phyloP scores from a whole-genome alignment of 768 basidiomycete species.

The Podaxis sp. region DNA sequence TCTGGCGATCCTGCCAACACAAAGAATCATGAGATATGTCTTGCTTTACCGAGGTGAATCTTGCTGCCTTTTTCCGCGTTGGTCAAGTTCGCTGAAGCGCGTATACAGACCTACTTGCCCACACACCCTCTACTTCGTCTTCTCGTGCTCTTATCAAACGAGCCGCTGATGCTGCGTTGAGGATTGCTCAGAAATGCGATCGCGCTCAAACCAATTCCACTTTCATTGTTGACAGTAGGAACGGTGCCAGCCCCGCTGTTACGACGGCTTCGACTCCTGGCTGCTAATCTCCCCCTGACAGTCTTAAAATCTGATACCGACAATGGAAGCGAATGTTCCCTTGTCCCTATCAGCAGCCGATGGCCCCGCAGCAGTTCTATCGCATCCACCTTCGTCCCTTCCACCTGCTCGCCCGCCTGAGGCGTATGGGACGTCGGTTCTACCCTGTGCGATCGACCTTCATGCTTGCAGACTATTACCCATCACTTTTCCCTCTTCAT shows the following conservation, averaged over 20 bases:
- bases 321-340: too few species aligned
- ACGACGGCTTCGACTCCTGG: background rate
- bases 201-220: slow-evolving; percentile 54
- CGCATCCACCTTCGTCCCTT: too few species aligned
- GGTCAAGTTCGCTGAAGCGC: slow-evolving; percentile 1
- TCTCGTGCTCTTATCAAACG: slow-evolving; percentile 54
- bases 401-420: too few species aligned
- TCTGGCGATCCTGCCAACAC: slow-evolving; percentile 64
- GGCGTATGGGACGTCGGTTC: too few species aligned
- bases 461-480: too few species aligned
- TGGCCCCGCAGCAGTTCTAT: too few species aligned
- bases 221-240: slow-evolving; percentile 19
- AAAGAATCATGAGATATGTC: slow-evolving; percentile 68
- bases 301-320: too few species aligned
- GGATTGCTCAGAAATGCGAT: slow-evolving; percentile 64
- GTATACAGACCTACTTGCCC: slow-evolving; percentile 49
- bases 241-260: background rate
- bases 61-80: background rate
- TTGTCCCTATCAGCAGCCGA: too few species aligned
- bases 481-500: too few species aligned
- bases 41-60: slow-evolving; percentile 57
- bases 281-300: background rate
- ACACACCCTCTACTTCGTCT: slow-evolving; percentile 54
- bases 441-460: too few species aligned
- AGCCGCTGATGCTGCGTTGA: slow-evolving; percentile 53